Percentiles rank a stretch among this genome's conserved stretches.
Evolutionary conservation across 495 filamentous ascomycete species (phyloP).

Genomic region (Talaromyces wortmannii): DNA sequence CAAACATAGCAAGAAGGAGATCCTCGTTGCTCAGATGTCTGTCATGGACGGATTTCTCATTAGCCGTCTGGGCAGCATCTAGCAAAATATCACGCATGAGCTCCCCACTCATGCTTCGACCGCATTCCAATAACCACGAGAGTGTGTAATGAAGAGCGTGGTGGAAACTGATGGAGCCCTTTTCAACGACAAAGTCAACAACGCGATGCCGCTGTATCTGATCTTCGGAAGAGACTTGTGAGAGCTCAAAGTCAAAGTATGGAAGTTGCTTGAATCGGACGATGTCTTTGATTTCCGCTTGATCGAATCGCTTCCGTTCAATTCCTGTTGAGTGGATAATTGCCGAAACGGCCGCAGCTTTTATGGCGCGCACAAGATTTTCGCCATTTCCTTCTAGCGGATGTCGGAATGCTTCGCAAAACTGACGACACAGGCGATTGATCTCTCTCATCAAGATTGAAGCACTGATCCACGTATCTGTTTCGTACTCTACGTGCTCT

Average conservation of each 20-base stretch:
- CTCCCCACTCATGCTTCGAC: conserved; percentile 62
- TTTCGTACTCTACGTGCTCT: conserved; percentile 97
- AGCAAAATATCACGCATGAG: conserved; percentile 59
- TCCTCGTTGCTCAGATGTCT: conserved; percentile 51
- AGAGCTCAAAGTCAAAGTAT: conserved; percentile 83
- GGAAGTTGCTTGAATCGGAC: conserved; percentile 69
- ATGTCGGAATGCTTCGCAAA: conserved; percentile 77
- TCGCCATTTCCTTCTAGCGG: conserved; percentile 49
- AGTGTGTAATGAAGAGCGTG: conserved; percentile 93
- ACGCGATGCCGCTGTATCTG: conserved; percentile 47
- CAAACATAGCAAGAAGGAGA: conserved; percentile 79
- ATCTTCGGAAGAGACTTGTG: conserved; percentile 46
- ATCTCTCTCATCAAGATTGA: conserved; percentile 92
- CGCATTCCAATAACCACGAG: conserved; percentile 95
- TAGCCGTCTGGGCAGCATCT: conserved; percentile 40
- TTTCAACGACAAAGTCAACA: conserved; percentile 80
- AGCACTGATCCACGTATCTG: conserved; percentile 95
- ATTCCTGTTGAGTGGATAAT: conserved; percentile 80
- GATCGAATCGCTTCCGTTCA: conserved; percentile 80
- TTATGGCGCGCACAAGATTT: conserved; percentile 66
- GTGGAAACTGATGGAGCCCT: conserved; percentile 92
- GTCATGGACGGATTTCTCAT: conserved; percentile 20
- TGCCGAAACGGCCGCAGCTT: conserved; percentile 65
- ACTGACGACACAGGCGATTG: conserved; percentile 81
- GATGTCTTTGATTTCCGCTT: conserved; percentile 83